Conservation (phyloP, 192 early-diverging fungal genomes). For the Coemansia sp. region DNA sequence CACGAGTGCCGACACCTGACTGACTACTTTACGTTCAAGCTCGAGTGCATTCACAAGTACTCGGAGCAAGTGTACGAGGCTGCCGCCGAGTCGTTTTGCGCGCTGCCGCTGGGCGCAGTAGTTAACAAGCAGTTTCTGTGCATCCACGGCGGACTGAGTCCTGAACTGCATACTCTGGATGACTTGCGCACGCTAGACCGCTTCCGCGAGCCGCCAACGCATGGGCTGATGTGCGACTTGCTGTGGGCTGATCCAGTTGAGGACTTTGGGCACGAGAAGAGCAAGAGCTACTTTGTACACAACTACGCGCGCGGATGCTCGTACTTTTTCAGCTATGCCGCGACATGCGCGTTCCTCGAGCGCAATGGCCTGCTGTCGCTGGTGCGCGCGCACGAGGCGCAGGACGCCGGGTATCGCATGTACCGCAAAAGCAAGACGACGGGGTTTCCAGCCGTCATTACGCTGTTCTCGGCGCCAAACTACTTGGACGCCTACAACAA, state of each 20-base stretch:
- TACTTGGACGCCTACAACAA: slow-evolving; percentile 99
- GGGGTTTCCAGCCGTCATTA: slow-evolving; percentile 95
- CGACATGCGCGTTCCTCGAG: slow-evolving; percentile 92
- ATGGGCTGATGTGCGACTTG: slow-evolving; percentile 95
- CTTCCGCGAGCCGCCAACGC: slow-evolving; percentile 91
- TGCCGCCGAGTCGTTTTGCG: slow-evolving; percentile 87
- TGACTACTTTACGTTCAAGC: slow-evolving; percentile 96
- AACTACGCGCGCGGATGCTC: slow-evolving; percentile 95
- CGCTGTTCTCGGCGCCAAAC: slow-evolving; percentile 97
- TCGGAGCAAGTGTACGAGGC: slow-evolving; percentile 89
- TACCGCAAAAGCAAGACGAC: slow-evolving; percentile 92
- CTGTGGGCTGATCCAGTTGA: slow-evolving; percentile 93
- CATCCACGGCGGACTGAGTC: slow-evolving; percentile 94
- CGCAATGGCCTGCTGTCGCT: slow-evolving; percentile 91
- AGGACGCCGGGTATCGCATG: slow-evolving; percentile 96
- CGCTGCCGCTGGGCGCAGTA: slow-evolving; percentile 84
- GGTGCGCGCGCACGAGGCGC: slow-evolving; percentile 97
- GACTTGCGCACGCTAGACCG: slow-evolving; percentile 85
- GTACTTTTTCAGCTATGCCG: slow-evolving; percentile 92
- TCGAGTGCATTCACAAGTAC: slow-evolving; percentile 98
- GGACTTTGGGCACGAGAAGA: slow-evolving; percentile 95
- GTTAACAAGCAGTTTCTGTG: slow-evolving; percentile 97
- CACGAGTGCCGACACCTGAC: slow-evolving; percentile 98
- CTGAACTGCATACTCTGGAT: slow-evolving; percentile 88
- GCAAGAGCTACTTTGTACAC: slow-evolving; percentile 85